A percentile compares a stretch with the other conserved stretches of the same genome.
phyloP scores from a whole-genome alignment of 2,329 filamentous ascomycete genomes.

The Fonsecaea pugnacius region DNA sequence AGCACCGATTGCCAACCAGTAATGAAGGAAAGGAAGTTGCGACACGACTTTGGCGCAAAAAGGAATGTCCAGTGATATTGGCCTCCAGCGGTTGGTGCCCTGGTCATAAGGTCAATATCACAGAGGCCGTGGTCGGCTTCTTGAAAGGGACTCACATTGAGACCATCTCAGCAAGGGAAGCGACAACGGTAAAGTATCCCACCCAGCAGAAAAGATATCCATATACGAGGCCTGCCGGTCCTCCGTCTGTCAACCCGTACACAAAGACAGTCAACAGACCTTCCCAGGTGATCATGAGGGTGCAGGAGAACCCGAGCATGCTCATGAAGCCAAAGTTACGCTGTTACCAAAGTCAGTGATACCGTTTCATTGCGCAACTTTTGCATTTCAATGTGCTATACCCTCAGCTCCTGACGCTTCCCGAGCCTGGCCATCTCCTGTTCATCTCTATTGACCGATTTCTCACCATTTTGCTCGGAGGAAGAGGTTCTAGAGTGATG shows the following conservation, averaged over 20 bases:
- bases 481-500: slow-evolving; percentile 25
- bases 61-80: slow-evolving; percentile 46
- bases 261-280: slow-evolving; percentile 33
- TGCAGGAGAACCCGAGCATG: slow-evolving; percentile 40
- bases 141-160: slow-evolving; percentile 40
- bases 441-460: slow-evolving; percentile 28
- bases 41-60: slow-evolving; percentile 35
- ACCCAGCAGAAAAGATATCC: slow-evolving; percentile 44
- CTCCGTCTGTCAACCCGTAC: slow-evolving; percentile 39
- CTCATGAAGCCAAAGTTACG: slow-evolving; percentile 39
- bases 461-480: slow-evolving; percentile 21
- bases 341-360: slow-evolving; percentile 24
- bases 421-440: slow-evolving; percentile 27
- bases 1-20: slow-evolving; percentile 52
- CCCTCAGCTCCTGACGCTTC: slow-evolving; percentile 29
- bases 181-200: slow-evolving; percentile 39
- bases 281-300: slow-evolving; percentile 41
- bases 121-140: not conserved
- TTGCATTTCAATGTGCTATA: not conserved
- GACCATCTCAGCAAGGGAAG: slow-evolving; percentile 42
- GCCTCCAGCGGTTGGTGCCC: slow-evolving; percentile 44
- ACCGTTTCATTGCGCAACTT: not conserved
- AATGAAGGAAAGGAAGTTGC: slow-evolving; percentile 36
- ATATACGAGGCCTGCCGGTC: slow-evolving; percentile 43
- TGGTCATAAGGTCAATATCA: slow-evolving; percentile 23